Evolutionary conservation across 1,139 yeast genomes (phyloP).

Genomic region (Pichia sp.): DNA sequence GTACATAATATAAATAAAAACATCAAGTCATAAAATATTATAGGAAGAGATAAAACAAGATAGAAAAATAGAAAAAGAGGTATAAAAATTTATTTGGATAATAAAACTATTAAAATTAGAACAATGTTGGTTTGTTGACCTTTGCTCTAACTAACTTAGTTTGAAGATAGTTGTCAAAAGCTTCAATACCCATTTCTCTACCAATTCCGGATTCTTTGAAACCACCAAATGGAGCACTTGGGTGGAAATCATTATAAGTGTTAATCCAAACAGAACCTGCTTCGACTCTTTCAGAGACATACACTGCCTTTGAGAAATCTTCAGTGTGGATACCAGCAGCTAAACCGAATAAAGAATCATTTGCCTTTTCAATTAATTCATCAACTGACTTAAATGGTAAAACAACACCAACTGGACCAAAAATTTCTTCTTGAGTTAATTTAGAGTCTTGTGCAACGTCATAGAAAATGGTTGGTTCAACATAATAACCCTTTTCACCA

Average conservation of each 20-base stretch:
- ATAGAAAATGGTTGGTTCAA: constrained; percentile 74
- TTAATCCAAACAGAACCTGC: constrained; percentile 84
- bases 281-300: constrained; percentile 58
- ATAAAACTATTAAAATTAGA: neutral
- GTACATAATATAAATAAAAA: neutral
- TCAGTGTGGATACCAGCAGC: constrained; percentile 82
- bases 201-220: constrained; percentile 85
- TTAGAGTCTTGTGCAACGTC: constrained; percentile 61
- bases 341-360: constrained; percentile 71
- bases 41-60: neutral
- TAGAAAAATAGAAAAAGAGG: neutral
- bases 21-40: neutral
- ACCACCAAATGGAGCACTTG: constrained; percentile 76
- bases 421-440: constrained; percentile 76
- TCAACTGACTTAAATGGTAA: constrained; percentile 67
- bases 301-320: constrained; percentile 50
- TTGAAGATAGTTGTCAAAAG: constrained; percentile 77
- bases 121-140: constrained; percentile 22
- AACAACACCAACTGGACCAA: constrained; percentile 78
- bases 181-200: constrained; percentile 86
- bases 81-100: neutral
- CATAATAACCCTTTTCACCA: constrained; percentile 65
- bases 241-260: constrained; percentile 80
- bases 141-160: constrained; percentile 65
- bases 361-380: constrained; percentile 64